A percentile compares a stretch with the other conserved stretches of the same genome.
Conservation (phyloP, 805 yeast species). For the Wickerhamomyces canadensis region DNA sequence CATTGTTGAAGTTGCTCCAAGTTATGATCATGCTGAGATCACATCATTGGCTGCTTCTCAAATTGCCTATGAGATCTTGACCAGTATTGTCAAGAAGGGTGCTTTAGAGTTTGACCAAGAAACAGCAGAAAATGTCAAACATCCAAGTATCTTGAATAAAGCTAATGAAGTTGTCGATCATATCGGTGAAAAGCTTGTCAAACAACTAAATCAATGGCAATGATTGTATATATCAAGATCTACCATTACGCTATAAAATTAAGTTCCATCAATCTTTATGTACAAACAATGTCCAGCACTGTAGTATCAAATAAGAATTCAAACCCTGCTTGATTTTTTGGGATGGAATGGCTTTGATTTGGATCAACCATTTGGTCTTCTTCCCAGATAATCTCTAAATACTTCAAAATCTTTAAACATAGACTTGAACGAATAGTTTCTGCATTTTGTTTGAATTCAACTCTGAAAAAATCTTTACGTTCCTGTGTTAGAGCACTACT, state of each 20-base stretch:
- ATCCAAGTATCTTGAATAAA: no score
- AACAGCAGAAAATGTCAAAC: no score
- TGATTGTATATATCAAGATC: no score
- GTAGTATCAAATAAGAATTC: conserved; percentile 23
- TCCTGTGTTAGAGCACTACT: conserved; percentile 11
- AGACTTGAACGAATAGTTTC: conserved; percentile 14
- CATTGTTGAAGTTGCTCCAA: conserved; percentile 69
- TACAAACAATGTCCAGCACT: conserved; percentile 20
- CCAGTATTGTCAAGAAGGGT: conserved; percentile 69
- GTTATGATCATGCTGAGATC: conserved; percentile 58
- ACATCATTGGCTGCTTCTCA: conserved; percentile 70
- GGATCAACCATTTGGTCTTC: conserved; percentile 10
- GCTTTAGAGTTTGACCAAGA: no score
- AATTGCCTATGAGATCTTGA: conserved; percentile 62
- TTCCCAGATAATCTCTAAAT: conserved; percentile 20
- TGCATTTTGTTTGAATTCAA: conserved; percentile 11
- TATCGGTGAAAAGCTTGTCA: no score
- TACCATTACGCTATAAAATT: no score
- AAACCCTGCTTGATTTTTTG: conserved; percentile 13
- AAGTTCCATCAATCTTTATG: no score
- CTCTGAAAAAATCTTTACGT: conserved; percentile 11
- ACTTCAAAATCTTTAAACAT: conserved; percentile 18
- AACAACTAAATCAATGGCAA: conserved; percentile 7
- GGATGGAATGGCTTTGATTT: no score
- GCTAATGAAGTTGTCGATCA: no score